Evolutionary conservation across 805 yeast genomes (phyloP), one percentile per base, ranked within the genome.

Genomic region (Teunomyces lycoperdinae): DNA sequence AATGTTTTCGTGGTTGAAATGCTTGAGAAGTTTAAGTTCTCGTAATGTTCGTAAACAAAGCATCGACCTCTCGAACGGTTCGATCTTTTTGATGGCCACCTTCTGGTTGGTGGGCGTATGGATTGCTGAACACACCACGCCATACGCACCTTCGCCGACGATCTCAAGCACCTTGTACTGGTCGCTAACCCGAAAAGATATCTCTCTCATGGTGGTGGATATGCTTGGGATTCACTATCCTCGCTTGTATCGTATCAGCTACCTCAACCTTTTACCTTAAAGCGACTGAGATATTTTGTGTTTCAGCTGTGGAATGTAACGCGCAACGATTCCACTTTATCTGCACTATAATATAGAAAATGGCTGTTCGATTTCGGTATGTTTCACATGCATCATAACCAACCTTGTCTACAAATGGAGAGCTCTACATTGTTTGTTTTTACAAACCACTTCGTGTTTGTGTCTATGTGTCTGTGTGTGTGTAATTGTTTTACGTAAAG

Each of bases 141-240:
- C 98, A 62, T 92, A 92, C 0, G 98, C 97, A 14, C 98, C 98
- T 66, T 90, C 96, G 7, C 98, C 98, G 1, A 92, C 84, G 11
- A 92, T 80, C 55, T 88, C 89, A 44, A 84, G 74, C 42, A 92
- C 83, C 64, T 89, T 89, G 66, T 91, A 92, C 60, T 88, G 90
- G 51, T 86, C 87, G 27, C 91, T 83, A 26, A 92, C 92, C 64
- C 89, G 89, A 75, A 92, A 92, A n/a, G 81, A 63, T 13, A 72
- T 65, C 49, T 72, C 67, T 39, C 35, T 28, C 26, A 14, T 38
- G 14, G 14, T 13, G 46, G 10, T 14, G 46, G 41, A 10, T 28
- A 9, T 29, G 36, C 20, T 20, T 26, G 41, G 11, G 41, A 31
- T 13, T 13, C 9, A 32, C 34, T 32, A 13, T 27, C 43, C 20